Evolutionary conservation across 345 rosid species (phyloP), one percentile per base, ranked within the genome.

Genomic region (Anastatica hierochuntica): DNA sequence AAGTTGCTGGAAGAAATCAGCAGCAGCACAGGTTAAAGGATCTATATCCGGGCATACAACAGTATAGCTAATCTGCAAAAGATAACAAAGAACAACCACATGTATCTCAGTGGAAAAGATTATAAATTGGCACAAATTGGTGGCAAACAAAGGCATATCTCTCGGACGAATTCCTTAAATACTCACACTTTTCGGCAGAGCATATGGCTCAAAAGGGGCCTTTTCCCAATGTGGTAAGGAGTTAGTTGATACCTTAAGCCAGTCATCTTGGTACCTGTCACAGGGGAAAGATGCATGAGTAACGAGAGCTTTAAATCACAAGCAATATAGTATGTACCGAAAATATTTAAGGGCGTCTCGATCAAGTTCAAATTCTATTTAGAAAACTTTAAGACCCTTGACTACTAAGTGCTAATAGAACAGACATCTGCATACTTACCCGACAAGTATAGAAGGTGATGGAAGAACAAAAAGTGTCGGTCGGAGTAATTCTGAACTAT

Each of bases 171-270:
- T 15, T 51, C 27, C 29, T 43, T 15, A 34, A 33, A 71, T 43
- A 56, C 83, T 81, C 73, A 92, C 98, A 64, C 73, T 81, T 74
- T 92, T 92, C 56, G 74, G 76, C 30, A 63, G 73, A 53, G 98
- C 98, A 73, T 81, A 92, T 58, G 98, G 97, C 58, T 92, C 97
- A 62, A 92, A 69, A 58, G 99, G 99, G 58, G 97, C 99, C 75
- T 92, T 92, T 70, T 92, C 99, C 99, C 99, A 92, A 31, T 72
- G 70, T 63, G 85, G 87, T 65, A 92, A 69, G 61, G 97, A 75
- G 67, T 64, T 80, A 53, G 90, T 72, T 26, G 99, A 81, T 61
- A 88, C 71, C 74, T 85, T 88, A 39, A 92, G 88, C 99, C 99
- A 92, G 76, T 92, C 97, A 67, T 92, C 97, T 77, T 92, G 99